phyloP scores from a whole-genome alignment of 495 filamentous ascomycete genomes.

The Lophiotrema nucula region DNA sequence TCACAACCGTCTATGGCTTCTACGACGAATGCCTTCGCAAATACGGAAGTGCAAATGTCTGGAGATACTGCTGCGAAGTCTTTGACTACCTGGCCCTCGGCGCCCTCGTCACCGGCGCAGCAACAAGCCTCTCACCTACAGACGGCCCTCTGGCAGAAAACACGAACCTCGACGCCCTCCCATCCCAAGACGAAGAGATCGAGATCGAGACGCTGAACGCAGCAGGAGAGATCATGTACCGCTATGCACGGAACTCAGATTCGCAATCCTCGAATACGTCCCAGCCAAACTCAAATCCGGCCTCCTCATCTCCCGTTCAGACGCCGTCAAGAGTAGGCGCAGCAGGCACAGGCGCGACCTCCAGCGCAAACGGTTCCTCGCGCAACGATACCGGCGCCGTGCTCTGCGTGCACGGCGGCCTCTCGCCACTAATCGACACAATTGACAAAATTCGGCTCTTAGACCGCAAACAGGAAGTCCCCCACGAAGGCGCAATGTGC shows the following conservation, averaged over 20 bases:
- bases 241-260: slow-evolving; percentile 56
- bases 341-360: slow-evolving; percentile 74
- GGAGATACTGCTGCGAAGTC: slow-evolving; percentile 95
- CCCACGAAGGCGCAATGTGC: slow-evolving; percentile 98
- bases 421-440: slow-evolving; percentile 86
- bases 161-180: slow-evolving; percentile 35
- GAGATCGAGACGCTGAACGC: slow-evolving; percentile 92
- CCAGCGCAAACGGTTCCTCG: slow-evolving; percentile 61
- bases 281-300: slow-evolving; percentile 42
- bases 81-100: slow-evolving; percentile 97
- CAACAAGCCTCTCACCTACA: slow-evolving; percentile 64
- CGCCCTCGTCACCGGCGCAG: slow-evolving; percentile 87
- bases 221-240: slow-evolving; percentile 71
- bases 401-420: slow-evolving; percentile 91
- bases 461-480: slow-evolving; percentile 96
- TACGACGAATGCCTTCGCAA: slow-evolving; percentile 98
- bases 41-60: slow-evolving; percentile 94
- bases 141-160: slow-evolving; percentile 44
- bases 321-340: slow-evolving; percentile 57
- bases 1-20: slow-evolving; percentile 97
- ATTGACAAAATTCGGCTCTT: slow-evolving; percentile 95
- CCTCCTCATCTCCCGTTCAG: slow-evolving; percentile 48
- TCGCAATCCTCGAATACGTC: slow-evolving; percentile 24
- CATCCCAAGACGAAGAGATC: slow-evolving; percentile 62
- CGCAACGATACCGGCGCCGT: slow-evolving; percentile 72